phyloP scores from a whole-genome alignment of 2,329 filamentous ascomycete genomes.

The Diaporthe batatas region DNA sequence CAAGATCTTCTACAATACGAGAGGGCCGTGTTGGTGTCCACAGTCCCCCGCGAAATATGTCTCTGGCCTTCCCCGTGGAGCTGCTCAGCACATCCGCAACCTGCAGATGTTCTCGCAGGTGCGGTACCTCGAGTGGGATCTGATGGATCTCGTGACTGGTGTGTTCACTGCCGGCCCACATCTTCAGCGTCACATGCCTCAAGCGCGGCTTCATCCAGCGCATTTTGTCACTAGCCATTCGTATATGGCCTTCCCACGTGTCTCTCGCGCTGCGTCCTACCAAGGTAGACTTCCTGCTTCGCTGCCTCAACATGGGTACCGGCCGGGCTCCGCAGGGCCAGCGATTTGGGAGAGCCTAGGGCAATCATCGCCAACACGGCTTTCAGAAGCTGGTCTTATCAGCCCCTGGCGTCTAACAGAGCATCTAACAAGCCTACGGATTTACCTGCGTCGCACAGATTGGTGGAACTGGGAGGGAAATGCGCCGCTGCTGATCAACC shows the following conservation, averaged over 20 bases:
- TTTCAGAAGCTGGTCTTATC: background rate
- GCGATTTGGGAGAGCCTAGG: background rate
- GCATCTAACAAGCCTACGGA: slow-evolving; percentile 24
- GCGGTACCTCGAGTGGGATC: background rate
- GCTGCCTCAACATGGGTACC: background rate
- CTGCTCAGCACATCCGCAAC: slow-evolving; percentile 26
- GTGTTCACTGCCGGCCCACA: background rate
- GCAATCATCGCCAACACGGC: background rate
- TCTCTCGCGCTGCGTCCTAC: background rate
- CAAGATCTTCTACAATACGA: slow-evolving; percentile 20
- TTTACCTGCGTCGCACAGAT: slow-evolving; percentile 36
- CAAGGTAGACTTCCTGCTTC: background rate
- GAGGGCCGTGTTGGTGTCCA: slow-evolving; percentile 15
- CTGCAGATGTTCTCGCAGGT: slow-evolving; percentile 6
- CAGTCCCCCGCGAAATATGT: background rate
- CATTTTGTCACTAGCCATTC: background rate
- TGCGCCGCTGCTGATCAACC: slow-evolving; percentile 16
- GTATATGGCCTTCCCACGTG: background rate
- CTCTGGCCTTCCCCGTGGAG: slow-evolving; percentile 9
- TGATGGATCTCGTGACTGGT: slow-evolving; percentile 14
- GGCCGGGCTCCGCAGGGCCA: background rate
- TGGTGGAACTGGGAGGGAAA: slow-evolving; percentile 34
- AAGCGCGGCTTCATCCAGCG: background rate
- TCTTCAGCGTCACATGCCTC: background rate
- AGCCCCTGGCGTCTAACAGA: slow-evolving; percentile 26